A percentile compares a stretch with the other conserved stretches of the same genome.
Conservation (phyloP, 2,329 filamentous ascomycete species). For the Exophiala spinifera region DNA sequence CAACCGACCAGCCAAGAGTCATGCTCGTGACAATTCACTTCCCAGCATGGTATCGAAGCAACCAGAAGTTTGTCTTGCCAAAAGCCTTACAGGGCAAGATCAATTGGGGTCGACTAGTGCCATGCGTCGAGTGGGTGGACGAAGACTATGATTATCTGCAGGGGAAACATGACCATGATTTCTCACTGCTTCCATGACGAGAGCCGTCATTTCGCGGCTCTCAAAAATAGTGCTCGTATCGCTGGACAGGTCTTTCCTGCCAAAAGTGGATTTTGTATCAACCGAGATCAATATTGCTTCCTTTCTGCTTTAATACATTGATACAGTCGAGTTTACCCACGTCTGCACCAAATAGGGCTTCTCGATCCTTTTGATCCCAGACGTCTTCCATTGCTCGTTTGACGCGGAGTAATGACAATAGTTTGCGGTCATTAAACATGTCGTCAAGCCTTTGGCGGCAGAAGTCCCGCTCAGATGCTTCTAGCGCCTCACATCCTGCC, state of each 20-base stretch:
- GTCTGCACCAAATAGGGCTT: conserved; percentile 1
- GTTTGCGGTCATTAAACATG: neutral
- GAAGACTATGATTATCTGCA: neutral
- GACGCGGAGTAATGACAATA: neutral
- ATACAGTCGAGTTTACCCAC: conserved; percentile 1
- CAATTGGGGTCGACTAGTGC: neutral
- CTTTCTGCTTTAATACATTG: neutral
- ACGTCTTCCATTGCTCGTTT: neutral
- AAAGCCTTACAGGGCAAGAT: neutral
- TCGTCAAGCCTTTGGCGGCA: neutral
- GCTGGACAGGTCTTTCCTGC: neutral
- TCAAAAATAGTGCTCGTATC: neutral
- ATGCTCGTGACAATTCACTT: conserved; percentile 48
- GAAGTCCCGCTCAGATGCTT: neutral
- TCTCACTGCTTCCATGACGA: neutral
- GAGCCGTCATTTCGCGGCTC: neutral
- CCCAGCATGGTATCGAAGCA: conserved; percentile 10
- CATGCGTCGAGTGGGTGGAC: neutral
- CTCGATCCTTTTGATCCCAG: neutral
- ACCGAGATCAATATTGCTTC: neutral
- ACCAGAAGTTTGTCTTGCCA: neutral
- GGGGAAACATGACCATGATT: neutral
- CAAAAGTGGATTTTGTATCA: neutral
- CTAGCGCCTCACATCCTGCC: neutral
- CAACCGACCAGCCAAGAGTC: conserved; percentile 47